Percentiles rank a stretch among this genome's conserved stretches.
Evolutionary conservation across 495 filamentous ascomycete species (phyloP).

Genomic region (Rhypophila decipiens): DNA sequence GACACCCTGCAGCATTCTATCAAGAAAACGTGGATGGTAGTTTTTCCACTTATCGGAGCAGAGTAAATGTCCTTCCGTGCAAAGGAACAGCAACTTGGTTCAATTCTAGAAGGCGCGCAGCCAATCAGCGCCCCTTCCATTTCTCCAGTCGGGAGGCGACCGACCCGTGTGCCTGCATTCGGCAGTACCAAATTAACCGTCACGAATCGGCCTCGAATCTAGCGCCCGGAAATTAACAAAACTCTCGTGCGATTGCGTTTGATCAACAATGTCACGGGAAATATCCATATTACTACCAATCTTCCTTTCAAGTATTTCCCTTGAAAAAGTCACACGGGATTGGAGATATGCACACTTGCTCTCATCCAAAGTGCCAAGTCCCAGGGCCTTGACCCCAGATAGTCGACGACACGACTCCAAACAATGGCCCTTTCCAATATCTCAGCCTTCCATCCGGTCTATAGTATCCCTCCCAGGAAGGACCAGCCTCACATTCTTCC

Average conservation of each 20-base stretch:
- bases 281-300: constrained; percentile 30
- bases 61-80: too few species aligned
- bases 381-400: too few species aligned
- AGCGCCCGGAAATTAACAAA: constrained; percentile 8
- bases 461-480: not conserved
- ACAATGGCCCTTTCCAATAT: not conserved
- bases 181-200: constrained; percentile 7
- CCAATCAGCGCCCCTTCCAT: too few species aligned
- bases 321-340: constrained; percentile 10
- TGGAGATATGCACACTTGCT: not conserved
- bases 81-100: too few species aligned
- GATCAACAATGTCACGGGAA: constrained; percentile 18
- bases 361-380: constrained; percentile 31
- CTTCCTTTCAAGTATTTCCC: constrained; percentile 9
- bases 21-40: too few species aligned
- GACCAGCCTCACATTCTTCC: constrained; percentile 2
- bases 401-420: too few species aligned
- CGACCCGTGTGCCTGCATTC: constrained; percentile 23
- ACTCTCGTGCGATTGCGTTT: constrained; percentile 2
- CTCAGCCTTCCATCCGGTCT: constrained; percentile 1
- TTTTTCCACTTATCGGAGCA: not conserved
- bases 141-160: constrained; percentile 6
- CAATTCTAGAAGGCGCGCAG: too few species aligned
- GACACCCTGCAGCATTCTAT: too few species aligned
- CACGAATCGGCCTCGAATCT: constrained; percentile 16